Percentiles rank a stretch among this genome's conserved stretches.
phyloP scores from a whole-genome alignment of 2,329 filamentous ascomycete species.

The Xylaria sp. region DNA sequence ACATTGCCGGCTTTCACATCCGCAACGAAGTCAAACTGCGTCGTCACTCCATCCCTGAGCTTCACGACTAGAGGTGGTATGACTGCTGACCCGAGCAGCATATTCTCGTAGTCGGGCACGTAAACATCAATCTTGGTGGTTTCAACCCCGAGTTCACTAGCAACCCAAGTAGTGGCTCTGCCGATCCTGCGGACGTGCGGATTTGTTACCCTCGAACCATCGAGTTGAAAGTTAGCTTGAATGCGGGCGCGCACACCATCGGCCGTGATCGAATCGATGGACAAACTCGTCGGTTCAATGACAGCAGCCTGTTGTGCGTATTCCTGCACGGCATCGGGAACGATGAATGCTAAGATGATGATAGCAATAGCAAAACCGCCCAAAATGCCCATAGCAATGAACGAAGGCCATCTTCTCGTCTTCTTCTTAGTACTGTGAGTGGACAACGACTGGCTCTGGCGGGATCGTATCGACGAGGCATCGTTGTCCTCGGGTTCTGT shows the following conservation, averaged over 20 bases:
- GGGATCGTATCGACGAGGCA: constrained; percentile 31
- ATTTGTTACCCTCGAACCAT: constrained; percentile 69
- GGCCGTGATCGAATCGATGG: constrained; percentile 77
- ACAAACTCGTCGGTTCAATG: constrained; percentile 76
- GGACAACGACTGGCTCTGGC: constrained; percentile 22
- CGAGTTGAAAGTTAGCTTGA: constrained; percentile 75
- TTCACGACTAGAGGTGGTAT: constrained; percentile 71
- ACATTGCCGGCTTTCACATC: constrained; percentile 71
- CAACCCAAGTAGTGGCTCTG: constrained; percentile 72
- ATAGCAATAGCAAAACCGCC: constrained; percentile 60
- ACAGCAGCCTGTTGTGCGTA: constrained; percentile 81
- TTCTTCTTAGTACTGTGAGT: constrained; percentile 33
- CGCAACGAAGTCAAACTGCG: constrained; percentile 70
- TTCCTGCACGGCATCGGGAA: constrained; percentile 72
- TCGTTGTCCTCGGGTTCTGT: constrained; percentile 29
- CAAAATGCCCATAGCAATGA: constrained; percentile 65
- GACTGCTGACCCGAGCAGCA: constrained; percentile 69
- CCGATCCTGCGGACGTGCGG: constrained; percentile 70
- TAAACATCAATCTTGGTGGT: constrained; percentile 69
- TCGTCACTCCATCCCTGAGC: constrained; percentile 72
- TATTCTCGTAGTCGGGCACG: constrained; percentile 74
- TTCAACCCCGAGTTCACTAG: constrained; percentile 67
- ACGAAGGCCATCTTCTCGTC: constrained; percentile 66
- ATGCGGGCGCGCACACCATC: constrained; percentile 74
- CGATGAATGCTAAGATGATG: constrained; percentile 73